Percentiles rank a stretch among this genome's conserved stretches.
phyloP scores from a whole-genome alignment of 164 flowering plant species.

The Liquidambar formosana region DNA sequence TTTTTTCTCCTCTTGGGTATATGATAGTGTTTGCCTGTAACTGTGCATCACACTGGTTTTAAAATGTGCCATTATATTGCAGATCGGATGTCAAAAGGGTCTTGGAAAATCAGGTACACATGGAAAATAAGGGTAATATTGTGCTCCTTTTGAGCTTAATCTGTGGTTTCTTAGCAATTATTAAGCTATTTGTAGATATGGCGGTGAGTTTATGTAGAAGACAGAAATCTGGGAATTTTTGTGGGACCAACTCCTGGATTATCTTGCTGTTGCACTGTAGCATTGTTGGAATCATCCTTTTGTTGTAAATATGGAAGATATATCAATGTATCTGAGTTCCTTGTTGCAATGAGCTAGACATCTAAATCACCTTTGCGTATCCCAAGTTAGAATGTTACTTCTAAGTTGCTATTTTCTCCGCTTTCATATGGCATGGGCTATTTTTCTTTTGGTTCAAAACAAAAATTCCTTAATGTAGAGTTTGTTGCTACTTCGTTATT shows the following conservation, averaged over 20 bases:
- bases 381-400: too few species aligned
- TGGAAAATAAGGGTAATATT: constrained; percentile 70
- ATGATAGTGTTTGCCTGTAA: too few species aligned
- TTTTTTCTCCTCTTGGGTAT: too few species aligned
- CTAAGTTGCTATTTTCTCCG: too few species aligned
- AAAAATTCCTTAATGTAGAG: too few species aligned
- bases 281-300: constrained; percentile 43
- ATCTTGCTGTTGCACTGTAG: constrained; percentile 33
- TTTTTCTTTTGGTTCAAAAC: too few species aligned
- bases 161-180: constrained; percentile 51
- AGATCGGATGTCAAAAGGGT: constrained; percentile 69
- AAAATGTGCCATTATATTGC: constrained; percentile 25
- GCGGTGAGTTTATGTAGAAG: constrained; percentile 36
- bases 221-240: constrained; percentile 58
- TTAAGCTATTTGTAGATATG: constrained; percentile 47
- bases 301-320: constrained; percentile 29
- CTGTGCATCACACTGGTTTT: not conserved
- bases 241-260: constrained; percentile 48
- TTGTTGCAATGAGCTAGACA: too few species aligned
- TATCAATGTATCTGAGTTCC: too few species aligned
- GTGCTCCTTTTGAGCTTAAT: constrained; percentile 58
- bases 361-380: too few species aligned
- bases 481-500: too few species aligned
- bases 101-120: constrained; percentile 40
- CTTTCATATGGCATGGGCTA: too few species aligned